These are phyloP conservation scores for Barnettozyma sucrosica DNA, from an alignment of 805 yeast species.

Conservation along the genomic window DNA sequence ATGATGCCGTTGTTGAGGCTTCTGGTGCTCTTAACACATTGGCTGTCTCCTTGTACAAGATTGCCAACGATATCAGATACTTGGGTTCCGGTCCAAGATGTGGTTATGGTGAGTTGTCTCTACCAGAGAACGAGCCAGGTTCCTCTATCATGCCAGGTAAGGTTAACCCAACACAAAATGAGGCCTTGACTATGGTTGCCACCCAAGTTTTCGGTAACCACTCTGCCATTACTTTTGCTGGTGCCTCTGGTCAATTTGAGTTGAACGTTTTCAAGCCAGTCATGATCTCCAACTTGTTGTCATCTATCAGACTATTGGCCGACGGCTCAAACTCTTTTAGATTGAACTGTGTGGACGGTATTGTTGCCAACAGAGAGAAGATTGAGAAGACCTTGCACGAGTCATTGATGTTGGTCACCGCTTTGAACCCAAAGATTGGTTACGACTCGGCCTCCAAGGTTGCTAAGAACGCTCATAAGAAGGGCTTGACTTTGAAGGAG, in stretches of 20 bases:
- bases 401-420: slow-evolving; percentile 96
- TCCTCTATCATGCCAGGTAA: slow-evolving; percentile 99
- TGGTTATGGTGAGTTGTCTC: slow-evolving; percentile 92
- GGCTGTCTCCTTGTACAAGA: slow-evolving; percentile 89
- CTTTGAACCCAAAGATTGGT: slow-evolving; percentile 97
- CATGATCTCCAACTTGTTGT: slow-evolving; percentile 82
- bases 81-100: slow-evolving; percentile 99
- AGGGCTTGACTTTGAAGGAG: slow-evolving; percentile 92
- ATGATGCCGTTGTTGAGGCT: slow-evolving; percentile 96
- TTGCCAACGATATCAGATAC: slow-evolving; percentile 97
- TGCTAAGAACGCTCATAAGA: slow-evolving; percentile 97
- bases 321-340: slow-evolving; percentile 91
- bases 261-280: slow-evolving; percentile 97
- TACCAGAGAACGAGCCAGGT: slow-evolving; percentile 99
- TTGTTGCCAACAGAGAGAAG: slow-evolving; percentile 80
- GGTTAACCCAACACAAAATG: slow-evolving; percentile 98
- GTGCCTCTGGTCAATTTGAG: slow-evolving; percentile 98
- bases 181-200: slow-evolving; percentile 97
- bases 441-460: slow-evolving; percentile 96
- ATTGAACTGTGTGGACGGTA: slow-evolving; percentile 91
- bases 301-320: slow-evolving; percentile 81
- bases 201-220: slow-evolving; percentile 97
- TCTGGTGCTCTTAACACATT: slow-evolving; percentile 96
- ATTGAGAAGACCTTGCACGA: slow-evolving; percentile 86
- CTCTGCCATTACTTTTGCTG: slow-evolving; percentile 91